A percentile compares a stretch with the other conserved stretches of the same genome.
Conservation (phyloP, 768 basidiomycete genomes). For the Macrolepiota albuminosa region DNA sequence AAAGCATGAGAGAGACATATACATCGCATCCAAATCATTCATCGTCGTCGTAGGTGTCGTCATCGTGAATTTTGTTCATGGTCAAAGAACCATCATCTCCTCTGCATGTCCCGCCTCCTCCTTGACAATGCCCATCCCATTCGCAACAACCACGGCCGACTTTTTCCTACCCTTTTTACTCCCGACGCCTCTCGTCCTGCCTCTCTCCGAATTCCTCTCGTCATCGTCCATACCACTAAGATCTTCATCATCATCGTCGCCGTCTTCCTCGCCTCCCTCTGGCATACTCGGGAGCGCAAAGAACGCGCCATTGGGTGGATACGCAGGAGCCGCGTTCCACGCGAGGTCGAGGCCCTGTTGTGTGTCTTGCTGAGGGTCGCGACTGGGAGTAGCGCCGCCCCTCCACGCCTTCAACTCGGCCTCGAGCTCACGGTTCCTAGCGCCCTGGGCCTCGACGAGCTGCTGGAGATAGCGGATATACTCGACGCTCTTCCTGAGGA, state of each 20-base stretch:
- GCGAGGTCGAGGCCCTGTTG: background rate
- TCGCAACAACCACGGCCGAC: background rate
- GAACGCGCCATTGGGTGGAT: background rate
- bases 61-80: background rate
- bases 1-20: background rate
- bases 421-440: slow-evolving; percentile 76
- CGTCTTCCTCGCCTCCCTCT: slow-evolving; percentile 10
- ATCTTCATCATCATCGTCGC: background rate
- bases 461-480: slow-evolving; percentile 84
- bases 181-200: slow-evolving; percentile 7
- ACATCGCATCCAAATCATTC: background rate
- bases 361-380: background rate
- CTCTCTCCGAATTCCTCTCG: slow-evolving; percentile 14
- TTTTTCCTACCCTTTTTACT: slow-evolving; percentile 8
- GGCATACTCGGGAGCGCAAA: slow-evolving; percentile 25
- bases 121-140: background rate
- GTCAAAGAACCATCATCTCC: slow-evolving; percentile 21
- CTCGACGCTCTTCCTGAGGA: slow-evolving; percentile 77
- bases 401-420: slow-evolving; percentile 45
- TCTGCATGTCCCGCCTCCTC: slow-evolving; percentile 14
- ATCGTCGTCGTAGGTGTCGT: background rate
- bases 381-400: background rate
- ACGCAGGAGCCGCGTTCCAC: background rate
- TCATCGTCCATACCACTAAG: slow-evolving; percentile 16
- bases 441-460: slow-evolving; percentile 75